Conservation (phyloP, 495 filamentous ascomycete genomes). For the Aspergillus haitiensis region DNA sequence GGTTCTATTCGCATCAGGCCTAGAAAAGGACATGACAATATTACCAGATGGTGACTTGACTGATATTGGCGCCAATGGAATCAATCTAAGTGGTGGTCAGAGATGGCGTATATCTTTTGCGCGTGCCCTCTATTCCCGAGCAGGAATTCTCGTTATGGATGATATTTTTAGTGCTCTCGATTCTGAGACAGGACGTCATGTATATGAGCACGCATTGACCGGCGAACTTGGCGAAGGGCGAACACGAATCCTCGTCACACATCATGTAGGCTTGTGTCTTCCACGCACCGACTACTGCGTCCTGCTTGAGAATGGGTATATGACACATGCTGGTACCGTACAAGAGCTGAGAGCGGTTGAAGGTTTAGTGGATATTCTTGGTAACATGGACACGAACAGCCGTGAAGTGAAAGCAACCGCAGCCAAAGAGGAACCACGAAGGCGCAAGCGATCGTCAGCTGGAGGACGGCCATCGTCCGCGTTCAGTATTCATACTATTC, state of each 20-base stretch:
- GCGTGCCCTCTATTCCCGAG: slow-evolving; percentile 73
- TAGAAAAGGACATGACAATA: slow-evolving; percentile 71
- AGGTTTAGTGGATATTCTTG: slow-evolving; percentile 56
- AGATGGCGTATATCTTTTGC: slow-evolving; percentile 77
- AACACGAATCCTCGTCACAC: slow-evolving; percentile 75
- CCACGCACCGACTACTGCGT: slow-evolving; percentile 69
- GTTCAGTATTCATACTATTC: slow-evolving; percentile 33
- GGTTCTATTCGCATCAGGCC: slow-evolving; percentile 62
- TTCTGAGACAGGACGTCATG: slow-evolving; percentile 70
- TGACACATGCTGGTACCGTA: slow-evolving; percentile 56
- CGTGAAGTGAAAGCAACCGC: slow-evolving; percentile 27
- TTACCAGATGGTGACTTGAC: slow-evolving; percentile 69
- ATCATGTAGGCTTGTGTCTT: slow-evolving; percentile 71
- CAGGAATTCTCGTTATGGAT: slow-evolving; percentile 72
- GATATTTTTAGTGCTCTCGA: slow-evolving; percentile 72
- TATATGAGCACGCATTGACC: slow-evolving; percentile 70
- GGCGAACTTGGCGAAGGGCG: slow-evolving; percentile 65
- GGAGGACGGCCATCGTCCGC: slow-evolving; percentile 14
- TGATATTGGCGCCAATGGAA: slow-evolving; percentile 76
- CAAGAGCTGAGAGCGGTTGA: slow-evolving; percentile 47
- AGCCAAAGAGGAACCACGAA: slow-evolving; percentile 2
- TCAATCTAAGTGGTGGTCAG: slow-evolving; percentile 78
- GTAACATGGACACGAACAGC: slow-evolving; percentile 47
- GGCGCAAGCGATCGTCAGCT: slow-evolving; percentile 19
- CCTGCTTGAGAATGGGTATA: slow-evolving; percentile 62